Base-by-base conservation (phyloP, 805 yeast genomes). In the Candida manassasensis region DNA sequence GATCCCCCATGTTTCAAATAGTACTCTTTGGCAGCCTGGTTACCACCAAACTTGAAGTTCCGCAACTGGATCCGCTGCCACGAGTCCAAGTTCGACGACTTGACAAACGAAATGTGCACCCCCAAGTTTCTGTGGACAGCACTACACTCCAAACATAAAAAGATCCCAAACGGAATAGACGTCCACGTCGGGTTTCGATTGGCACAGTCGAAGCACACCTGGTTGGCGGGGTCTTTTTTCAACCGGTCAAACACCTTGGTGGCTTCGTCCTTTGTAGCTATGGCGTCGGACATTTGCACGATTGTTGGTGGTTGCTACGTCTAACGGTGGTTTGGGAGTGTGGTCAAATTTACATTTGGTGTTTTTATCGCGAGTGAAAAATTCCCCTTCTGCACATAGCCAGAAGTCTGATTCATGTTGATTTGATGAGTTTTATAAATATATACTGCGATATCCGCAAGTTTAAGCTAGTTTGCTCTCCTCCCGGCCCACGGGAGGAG, bases 151-250 rank as follows among this genome's bases (percentile, higher is more conserved):
- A 89, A 72, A 67, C 98, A 93, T 40, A 93, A 66, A 57, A 89
- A 75, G 35, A 89, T 84, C 37, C 97, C 98, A 61, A 86, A 90
- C 10, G 97, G 96, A 37, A 90, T 88, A 10, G 97, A 90, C 3
- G 98, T 86, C 98, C 98, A 93, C 0, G 97, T 87, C 24, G 98
- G 97, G 58, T 89, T 89, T 55, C 84, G 87, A 49, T 89, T 84
- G 35, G 83, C 75, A 61, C 98, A 93, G 57, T 93, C 98, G 63
- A 93, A 90, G 63, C 98, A 93, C 25, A 71, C 77, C 52, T 81
- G 81, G 68, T 89, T 89, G 31, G 87, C 84, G 17, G 79, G 79
- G 43, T 73, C 69, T 59, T 81, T 66, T 49, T 76, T 74, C 47
- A 85, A 66, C 55, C 74, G 70, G 34, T 68, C 66, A 52, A 86